Percentiles rank a stretch among this genome's conserved stretches.
These are phyloP conservation scores for Shiraia bambusicola DNA, from an alignment of 2,329 filamentous ascomycete genomes.

Conservation along the genomic window DNA sequence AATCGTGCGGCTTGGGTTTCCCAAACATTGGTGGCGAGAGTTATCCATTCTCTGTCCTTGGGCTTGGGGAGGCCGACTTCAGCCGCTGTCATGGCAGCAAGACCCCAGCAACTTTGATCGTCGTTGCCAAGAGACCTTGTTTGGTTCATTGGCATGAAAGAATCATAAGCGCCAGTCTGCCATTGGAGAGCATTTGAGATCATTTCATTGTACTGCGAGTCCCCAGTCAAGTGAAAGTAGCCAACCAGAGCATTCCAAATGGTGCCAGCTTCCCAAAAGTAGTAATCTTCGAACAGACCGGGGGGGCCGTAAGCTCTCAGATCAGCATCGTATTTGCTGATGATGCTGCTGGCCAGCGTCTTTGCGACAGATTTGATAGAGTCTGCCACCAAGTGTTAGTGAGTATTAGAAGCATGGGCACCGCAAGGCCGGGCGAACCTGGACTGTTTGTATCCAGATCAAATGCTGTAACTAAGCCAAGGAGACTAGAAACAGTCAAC, in stretches of 20 bases:
- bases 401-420: not conserved
- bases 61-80: conserved; percentile 63
- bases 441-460: conserved; percentile 24
- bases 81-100: conserved; percentile 65
- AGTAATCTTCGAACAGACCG: conserved; percentile 27
- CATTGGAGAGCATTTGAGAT: conserved; percentile 44
- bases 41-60: conserved; percentile 53
- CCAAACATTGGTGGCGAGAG: conserved; percentile 70
- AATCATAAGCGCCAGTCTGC: conserved; percentile 38
- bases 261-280: conserved; percentile 26
- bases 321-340: conserved; percentile 21
- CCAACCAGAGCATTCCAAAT: conserved; percentile 32
- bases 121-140: conserved; percentile 61
- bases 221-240: conserved; percentile 48
- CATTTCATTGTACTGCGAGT: conserved; percentile 43
- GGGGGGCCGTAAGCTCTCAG: conserved; percentile 7
- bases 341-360: conserved; percentile 22
- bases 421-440: conserved; percentile 8
- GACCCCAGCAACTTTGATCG: conserved; percentile 71
- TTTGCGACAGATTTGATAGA: conserved; percentile 27
- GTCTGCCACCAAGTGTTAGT: conserved; percentile 12
- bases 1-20: conserved; percentile 67
- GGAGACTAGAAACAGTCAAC: conserved; percentile 20
- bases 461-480: conserved; percentile 11
- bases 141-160: conserved; percentile 45